Percentiles rank a stretch among this genome's conserved stretches.
Conservation (phyloP, 1,284 basidiomycete species). For the Puccinia hordei region DNA sequence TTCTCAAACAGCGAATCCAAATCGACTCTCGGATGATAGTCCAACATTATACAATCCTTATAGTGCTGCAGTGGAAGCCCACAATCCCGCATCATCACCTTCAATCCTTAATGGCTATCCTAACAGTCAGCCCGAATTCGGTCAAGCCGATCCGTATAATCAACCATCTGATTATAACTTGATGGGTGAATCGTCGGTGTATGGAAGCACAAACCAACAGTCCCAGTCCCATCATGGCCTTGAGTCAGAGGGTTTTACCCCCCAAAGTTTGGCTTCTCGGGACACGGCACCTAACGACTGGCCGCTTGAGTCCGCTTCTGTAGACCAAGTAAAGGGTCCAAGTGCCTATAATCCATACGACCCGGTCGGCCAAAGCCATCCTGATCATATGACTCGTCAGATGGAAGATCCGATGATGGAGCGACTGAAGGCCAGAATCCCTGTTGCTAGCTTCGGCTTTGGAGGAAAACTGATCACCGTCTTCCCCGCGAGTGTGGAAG, state of each 20-base stretch:
- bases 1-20: background rate
- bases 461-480: slow-evolving; percentile 76
- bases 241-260: slow-evolving; percentile 11
- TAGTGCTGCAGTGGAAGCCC: background rate
- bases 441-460: slow-evolving; percentile 77
- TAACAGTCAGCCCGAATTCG: slow-evolving; percentile 19
- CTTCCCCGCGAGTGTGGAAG: slow-evolving; percentile 53
- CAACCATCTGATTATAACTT: slow-evolving; percentile 11
- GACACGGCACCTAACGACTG: background rate
- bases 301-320: background rate
- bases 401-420: slow-evolving; percentile 41
- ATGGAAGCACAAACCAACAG: slow-evolving; percentile 1
- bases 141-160: background rate
- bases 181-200: slow-evolving; percentile 17
- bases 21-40: background rate
- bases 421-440: slow-evolving; percentile 26
- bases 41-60: slow-evolving; percentile 10
- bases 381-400: background rate
- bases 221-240: background rate
- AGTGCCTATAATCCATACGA: slow-evolving; percentile 26
- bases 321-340: background rate
- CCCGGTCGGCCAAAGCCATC: slow-evolving; percentile 6
- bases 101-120: background rate
- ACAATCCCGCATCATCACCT: background rate
- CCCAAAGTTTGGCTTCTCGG: background rate